Conservation (phyloP, 192 early-diverging fungal genomes). For the Tieghemiomyces parasiticus region DNA sequence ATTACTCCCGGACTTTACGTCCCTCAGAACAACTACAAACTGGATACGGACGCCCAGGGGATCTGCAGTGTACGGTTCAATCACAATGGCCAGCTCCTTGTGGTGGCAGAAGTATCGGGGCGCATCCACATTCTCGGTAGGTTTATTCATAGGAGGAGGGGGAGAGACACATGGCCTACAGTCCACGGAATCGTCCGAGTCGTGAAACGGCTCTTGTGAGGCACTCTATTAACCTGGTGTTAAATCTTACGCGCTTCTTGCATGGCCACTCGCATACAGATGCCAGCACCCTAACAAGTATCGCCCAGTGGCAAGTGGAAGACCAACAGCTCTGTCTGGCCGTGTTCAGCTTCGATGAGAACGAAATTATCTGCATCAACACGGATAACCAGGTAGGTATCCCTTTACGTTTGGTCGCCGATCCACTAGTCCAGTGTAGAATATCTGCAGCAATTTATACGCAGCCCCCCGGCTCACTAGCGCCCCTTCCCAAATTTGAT, state of each 20-base stretch:
- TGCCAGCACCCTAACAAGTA: constrained; percentile 30
- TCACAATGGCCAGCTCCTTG: constrained; percentile 44
- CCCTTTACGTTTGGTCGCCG: not conserved
- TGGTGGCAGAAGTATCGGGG: constrained; percentile 34
- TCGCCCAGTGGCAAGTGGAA: constrained; percentile 38
- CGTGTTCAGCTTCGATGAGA: constrained; percentile 49
- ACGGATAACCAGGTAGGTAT: not conserved
- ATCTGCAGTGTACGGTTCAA: constrained; percentile 42
- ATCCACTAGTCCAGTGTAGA: not conserved
- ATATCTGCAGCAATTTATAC: not conserved
- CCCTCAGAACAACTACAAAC: too few species aligned
- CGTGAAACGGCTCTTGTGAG: too few species aligned
- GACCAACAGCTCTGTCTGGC: constrained; percentile 25
- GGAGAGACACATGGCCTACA: too few species aligned
- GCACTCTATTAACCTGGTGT: too few species aligned
- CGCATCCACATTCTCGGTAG: constrained; percentile 36
- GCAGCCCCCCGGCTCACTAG: not conserved
- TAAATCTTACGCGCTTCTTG: too few species aligned
- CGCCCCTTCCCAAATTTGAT: not conserved
- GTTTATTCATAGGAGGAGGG: too few species aligned
- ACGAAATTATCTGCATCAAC: constrained; percentile 9
- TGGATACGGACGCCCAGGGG: too few species aligned
- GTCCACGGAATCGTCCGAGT: too few species aligned
- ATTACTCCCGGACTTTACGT: too few species aligned
- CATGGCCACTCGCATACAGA: constrained; percentile 19